These are phyloP conservation scores for Tricholoma flavovirens DNA, from an alignment of 768 basidiomycete species.

Conservation along the genomic window DNA sequence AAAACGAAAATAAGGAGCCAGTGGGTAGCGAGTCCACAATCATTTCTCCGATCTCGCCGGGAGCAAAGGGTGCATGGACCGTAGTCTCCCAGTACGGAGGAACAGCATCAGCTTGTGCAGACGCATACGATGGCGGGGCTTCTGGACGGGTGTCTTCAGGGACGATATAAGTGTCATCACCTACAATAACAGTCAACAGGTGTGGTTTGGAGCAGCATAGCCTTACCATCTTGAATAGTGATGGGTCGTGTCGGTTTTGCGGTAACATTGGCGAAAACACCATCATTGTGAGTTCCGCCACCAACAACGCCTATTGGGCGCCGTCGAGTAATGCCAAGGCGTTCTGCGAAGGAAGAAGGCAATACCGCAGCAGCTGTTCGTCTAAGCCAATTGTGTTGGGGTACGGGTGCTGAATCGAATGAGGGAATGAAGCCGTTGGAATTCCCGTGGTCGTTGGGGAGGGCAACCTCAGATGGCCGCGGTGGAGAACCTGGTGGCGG, in stretches of 20 bases:
- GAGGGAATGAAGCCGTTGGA: constrained; percentile 65
- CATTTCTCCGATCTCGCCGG: constrained; percentile 67
- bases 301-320: constrained; percentile 45
- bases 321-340: constrained; percentile 37
- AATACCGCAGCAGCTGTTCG: constrained; percentile 52
- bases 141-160: constrained; percentile 83
- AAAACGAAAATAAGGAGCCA: constrained; percentile 77
- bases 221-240: constrained; percentile 54
- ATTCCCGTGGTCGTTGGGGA: constrained; percentile 70
- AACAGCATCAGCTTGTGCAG: constrained; percentile 90
- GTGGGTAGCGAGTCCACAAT: constrained; percentile 87
- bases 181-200: constrained; percentile 26
- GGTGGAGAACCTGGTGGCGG: constrained; percentile 86
- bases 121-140: constrained; percentile 87
- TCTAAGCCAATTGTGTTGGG: constrained; percentile 46
- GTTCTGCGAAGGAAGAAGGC: constrained; percentile 44
- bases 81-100: constrained; percentile 98
- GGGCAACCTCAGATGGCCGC: constrained; percentile 50
- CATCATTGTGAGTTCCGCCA: constrained; percentile 72
- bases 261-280: constrained; percentile 93
- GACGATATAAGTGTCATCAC: constrained; percentile 66
- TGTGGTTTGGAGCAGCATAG: constrained; percentile 7
- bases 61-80: constrained; percentile 79
- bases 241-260: constrained; percentile 72
- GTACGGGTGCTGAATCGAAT: constrained; percentile 24